These are phyloP conservation scores for Lachancea lanzarotensis DNA, from an alignment of 805 yeast species.

Conservation along the genomic window DNA sequence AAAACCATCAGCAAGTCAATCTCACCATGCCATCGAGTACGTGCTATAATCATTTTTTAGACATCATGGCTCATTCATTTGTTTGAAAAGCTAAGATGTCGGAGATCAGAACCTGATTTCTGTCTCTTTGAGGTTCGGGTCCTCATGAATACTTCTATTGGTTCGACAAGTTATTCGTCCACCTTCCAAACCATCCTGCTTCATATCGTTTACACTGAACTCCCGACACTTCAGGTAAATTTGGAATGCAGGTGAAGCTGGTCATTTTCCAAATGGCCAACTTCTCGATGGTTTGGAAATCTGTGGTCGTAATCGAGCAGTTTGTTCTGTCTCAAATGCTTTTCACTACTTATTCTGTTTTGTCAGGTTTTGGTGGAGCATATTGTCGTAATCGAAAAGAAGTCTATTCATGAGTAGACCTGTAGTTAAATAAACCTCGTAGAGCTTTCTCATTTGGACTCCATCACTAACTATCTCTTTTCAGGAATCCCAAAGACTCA, in stretches of 20 bases:
- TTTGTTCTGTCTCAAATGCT: no score
- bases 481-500: conserved; percentile 97
- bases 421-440: conserved; percentile 6
- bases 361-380: background rate
- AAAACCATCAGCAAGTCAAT: conserved; percentile 22
- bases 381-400: background rate
- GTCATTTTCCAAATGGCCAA: background rate
- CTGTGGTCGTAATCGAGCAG: no score
- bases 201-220: conserved; percentile 48
- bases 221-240: conserved; percentile 77
- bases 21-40: conserved; percentile 54
- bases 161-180: conserved; percentile 3
- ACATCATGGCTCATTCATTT: background rate
- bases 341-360: background rate
- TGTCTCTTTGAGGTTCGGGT: conserved; percentile 58
- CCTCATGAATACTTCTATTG: conserved; percentile 39
- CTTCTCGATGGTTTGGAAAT: background rate
- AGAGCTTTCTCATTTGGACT: conserved; percentile 1
- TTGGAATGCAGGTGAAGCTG: background rate
- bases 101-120: background rate
- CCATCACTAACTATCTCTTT: conserved; percentile 16
- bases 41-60: conserved; percentile 27
- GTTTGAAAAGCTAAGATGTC: conserved; percentile 1
- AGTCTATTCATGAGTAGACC: conserved; percentile 11
- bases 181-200: background rate